Evolutionary conservation across 139 green algal species (phyloP).

Genomic region (Pleodorina starrii): DNA sequence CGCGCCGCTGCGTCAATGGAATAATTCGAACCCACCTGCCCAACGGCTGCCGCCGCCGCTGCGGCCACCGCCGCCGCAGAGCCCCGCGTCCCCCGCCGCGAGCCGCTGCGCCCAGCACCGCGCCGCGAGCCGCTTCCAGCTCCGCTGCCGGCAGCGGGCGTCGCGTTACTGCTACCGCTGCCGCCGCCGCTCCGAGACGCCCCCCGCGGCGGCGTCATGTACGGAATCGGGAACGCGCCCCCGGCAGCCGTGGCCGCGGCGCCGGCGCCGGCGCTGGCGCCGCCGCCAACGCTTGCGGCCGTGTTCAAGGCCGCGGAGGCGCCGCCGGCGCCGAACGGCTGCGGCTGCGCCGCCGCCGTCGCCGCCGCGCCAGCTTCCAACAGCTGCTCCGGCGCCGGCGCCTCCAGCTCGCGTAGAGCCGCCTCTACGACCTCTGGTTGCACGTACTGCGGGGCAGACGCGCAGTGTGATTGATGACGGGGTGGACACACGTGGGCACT

Average conservation of each 20-base stretch:
- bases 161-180: constrained; percentile 15
- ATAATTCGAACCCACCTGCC: too few relatives aligned
- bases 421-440: constrained; percentile 56
- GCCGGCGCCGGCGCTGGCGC: background rate
- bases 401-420: constrained; percentile 59
- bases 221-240: constrained; percentile 7
- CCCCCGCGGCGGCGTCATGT: constrained; percentile 38
- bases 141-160: background rate
- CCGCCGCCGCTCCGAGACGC: background rate
- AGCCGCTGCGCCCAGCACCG: background rate
- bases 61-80: background rate
- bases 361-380: background rate
- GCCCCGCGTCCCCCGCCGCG: background rate
- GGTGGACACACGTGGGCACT: too few relatives aligned
- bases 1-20: too few relatives aligned
- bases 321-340: background rate
- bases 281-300: background rate
- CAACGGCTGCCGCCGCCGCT: background rate
- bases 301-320: background rate
- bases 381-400: constrained; percentile 4
- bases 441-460: constrained; percentile 32
- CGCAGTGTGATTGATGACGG: too few relatives aligned
- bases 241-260: background rate
- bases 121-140: background rate
- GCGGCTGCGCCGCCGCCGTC: background rate